Percentiles rank a stretch among this genome's conserved stretches.
phyloP scores from a whole-genome alignment of 371 early-diverging fungal genomes.

The Mycotypha africana region DNA sequence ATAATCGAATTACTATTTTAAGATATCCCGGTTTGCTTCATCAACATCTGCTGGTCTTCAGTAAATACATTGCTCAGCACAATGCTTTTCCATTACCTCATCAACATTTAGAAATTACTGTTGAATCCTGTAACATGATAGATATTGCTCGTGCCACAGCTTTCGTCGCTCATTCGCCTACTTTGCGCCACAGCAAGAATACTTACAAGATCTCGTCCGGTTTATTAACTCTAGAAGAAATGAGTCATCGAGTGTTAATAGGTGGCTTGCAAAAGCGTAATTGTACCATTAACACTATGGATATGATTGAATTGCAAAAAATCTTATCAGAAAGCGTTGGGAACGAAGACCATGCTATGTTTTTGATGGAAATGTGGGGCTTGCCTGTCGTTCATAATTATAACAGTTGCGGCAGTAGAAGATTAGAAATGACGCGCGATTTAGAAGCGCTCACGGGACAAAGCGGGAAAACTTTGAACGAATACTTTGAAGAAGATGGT shows the following conservation, averaged over 20 bases:
- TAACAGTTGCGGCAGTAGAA: slow-evolving; percentile 28
- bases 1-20: slow-evolving; percentile 31
- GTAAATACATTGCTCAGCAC: slow-evolving; percentile 41
- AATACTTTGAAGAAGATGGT: slow-evolving; percentile 36
- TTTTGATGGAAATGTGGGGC: slow-evolving; percentile 49
- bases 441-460: slow-evolving; percentile 45
- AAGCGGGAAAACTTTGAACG: slow-evolving; percentile 47
- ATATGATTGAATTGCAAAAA: slow-evolving; percentile 19
- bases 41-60: slow-evolving; percentile 41
- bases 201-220: slow-evolving; percentile 40
- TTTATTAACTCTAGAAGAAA: slow-evolving; percentile 39
- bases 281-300: slow-evolving; percentile 32
- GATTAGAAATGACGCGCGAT: slow-evolving; percentile 45
- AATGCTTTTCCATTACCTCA: slow-evolving; percentile 39
- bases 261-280: slow-evolving; percentile 31
- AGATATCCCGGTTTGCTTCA: slow-evolving; percentile 47
- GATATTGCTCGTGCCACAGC: slow-evolving; percentile 45
- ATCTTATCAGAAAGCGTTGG: slow-evolving; percentile 35
- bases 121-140: slow-evolving; percentile 39
- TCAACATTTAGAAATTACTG: slow-evolving; percentile 34
- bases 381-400: slow-evolving; percentile 21
- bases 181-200: slow-evolving; percentile 29
- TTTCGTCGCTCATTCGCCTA: slow-evolving; percentile 39
- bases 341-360: slow-evolving; percentile 41
- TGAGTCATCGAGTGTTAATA: slow-evolving; percentile 31